Conservation (phyloP, 495 filamentous ascomycete species). For the Xylaria bambusicola region DNA sequence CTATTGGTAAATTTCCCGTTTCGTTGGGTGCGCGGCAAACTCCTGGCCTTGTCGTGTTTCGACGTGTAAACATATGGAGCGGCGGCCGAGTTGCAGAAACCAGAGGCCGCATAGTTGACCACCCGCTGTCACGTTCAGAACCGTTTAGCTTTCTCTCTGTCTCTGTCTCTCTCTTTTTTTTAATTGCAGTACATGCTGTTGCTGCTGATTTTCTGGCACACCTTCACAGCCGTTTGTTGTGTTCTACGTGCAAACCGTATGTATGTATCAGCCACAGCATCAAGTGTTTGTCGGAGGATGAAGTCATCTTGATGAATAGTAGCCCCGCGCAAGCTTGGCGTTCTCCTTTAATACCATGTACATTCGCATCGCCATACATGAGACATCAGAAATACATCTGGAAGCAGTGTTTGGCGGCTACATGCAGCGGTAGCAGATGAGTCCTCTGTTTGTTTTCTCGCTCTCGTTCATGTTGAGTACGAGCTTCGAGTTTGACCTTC, state of each 20-base stretch:
- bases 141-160: not conserved
- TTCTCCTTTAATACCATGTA: not conserved
- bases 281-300: not conserved
- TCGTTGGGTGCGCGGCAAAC: constrained; percentile 28
- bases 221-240: too few relatives aligned
- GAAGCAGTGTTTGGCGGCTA: not conserved
- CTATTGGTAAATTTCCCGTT: constrained; percentile 18
- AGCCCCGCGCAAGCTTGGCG: not conserved
- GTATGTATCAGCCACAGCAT: not conserved
- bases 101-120: not conserved
- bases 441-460: constrained; percentile 4
- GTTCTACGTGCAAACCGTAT: not conserved
- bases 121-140: not conserved
- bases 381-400: not conserved
- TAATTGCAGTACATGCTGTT: too few relatives aligned
- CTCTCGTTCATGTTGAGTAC: constrained; percentile 19
- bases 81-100: constrained; percentile 1
- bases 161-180: not conserved
- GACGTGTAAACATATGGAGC: constrained; percentile 9
- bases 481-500: constrained; percentile 19
- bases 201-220: not conserved
- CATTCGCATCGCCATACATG: not conserved
- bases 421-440: constrained; percentile 7
- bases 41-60: constrained; percentile 25
- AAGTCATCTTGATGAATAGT: not conserved